These are phyloP conservation scores for Senna tora DNA, from an alignment of 306 rosid genomes.

Conservation along the genomic window DNA sequence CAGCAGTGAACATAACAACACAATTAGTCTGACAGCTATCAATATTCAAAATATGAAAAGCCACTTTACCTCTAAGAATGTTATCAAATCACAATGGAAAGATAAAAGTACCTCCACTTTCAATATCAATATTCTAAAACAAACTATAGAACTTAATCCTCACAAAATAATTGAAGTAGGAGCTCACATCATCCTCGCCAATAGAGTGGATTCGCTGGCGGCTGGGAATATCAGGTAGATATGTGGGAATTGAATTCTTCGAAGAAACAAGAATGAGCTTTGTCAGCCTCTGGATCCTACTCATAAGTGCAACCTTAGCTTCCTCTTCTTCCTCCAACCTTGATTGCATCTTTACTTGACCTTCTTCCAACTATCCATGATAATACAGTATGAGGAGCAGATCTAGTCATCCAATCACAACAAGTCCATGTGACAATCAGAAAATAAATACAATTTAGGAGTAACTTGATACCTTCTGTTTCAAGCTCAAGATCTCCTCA, in stretches of 20 bases:
- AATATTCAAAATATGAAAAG: slow-evolving; percentile 29
- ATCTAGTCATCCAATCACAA: slow-evolving; percentile 32
- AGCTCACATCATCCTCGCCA: slow-evolving; percentile 90
- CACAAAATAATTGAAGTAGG: slow-evolving; percentile 34
- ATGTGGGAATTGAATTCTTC: slow-evolving; percentile 86
- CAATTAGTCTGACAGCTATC: background rate
- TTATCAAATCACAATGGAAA: slow-evolving; percentile 17
- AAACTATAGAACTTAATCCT: slow-evolving; percentile 29
- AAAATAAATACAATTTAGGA: slow-evolving; percentile 25
- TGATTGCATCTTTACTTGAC: slow-evolving; percentile 98
- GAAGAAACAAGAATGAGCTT: slow-evolving; percentile 98
- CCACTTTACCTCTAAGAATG: slow-evolving; percentile 18
- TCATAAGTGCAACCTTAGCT: slow-evolving; percentile 96
- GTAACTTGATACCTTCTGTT: slow-evolving; percentile 67
- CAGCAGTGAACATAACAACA: background rate
- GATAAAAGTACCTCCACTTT: slow-evolving; percentile 33
- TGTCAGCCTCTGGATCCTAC: slow-evolving; percentile 97
- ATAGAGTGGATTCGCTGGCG: slow-evolving; percentile 69
- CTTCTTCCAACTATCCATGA: slow-evolving; percentile 85
- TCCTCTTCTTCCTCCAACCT: slow-evolving; percentile 99
- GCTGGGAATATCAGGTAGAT: slow-evolving; percentile 72
- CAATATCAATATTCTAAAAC: slow-evolving; percentile 26
- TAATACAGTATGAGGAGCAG: slow-evolving; percentile 34
- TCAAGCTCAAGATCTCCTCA: slow-evolving; percentile 80
- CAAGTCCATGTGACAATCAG: slow-evolving; percentile 11